Percentiles rank a stretch among this genome's conserved stretches.
Evolutionary conservation across 306 rosid genomes (phyloP).

Genomic region (Calophaca sinica): DNA sequence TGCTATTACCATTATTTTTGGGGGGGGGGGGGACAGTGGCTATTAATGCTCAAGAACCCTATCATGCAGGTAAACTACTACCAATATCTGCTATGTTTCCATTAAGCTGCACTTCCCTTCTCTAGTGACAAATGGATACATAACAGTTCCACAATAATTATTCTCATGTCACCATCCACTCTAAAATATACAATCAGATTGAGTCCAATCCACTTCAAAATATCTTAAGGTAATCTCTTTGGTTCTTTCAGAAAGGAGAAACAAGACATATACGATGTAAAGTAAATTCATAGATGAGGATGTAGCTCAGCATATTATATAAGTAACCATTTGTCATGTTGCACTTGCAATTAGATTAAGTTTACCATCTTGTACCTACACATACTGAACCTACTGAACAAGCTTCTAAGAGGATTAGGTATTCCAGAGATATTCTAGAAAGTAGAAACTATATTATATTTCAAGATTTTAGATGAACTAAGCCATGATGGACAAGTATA

Average conservation of each 20-base stretch:
- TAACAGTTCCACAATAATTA: conserved; percentile 15
- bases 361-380: neutral
- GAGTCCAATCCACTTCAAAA: conserved; percentile 27
- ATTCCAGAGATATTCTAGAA: neutral
- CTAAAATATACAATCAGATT: conserved; percentile 36
- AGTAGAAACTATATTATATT: conserved; percentile 1
- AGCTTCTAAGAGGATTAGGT: conserved; percentile 15
- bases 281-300: conserved; percentile 32
- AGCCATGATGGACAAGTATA: conserved; percentile 30
- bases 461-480: conserved; percentile 30
- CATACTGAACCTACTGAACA: conserved; percentile 13
- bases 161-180: conserved; percentile 27
- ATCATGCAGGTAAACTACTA: conserved; percentile 28
- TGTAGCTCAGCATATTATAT: conserved; percentile 25
- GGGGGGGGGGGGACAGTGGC: neutral
- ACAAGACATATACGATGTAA: conserved; percentile 9
- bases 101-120: neutral
- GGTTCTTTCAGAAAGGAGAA: conserved; percentile 33
- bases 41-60: neutral
- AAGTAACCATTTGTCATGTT: neutral
- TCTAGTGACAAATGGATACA: conserved; percentile 10
- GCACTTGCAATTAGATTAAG: too few species aligned
- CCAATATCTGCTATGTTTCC: neutral
- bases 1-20: conserved; percentile 6
- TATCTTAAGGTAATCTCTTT: conserved; percentile 15